Conservation (phyloP, 202 grass and related monocot species). For the Elaeis oleifera region DNA sequence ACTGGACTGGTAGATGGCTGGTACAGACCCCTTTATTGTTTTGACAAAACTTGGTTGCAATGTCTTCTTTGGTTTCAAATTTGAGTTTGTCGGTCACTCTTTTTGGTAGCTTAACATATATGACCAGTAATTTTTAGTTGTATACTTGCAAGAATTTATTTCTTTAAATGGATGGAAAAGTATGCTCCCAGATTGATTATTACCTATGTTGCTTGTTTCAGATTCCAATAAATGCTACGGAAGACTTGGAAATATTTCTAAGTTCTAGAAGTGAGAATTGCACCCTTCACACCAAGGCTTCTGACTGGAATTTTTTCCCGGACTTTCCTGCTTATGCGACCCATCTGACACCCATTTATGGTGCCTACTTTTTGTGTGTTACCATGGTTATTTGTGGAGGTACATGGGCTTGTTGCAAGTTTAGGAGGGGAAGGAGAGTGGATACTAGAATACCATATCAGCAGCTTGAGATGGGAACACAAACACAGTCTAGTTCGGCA, state of each 20-base stretch:
- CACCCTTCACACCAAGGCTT: slow-evolving; percentile 19
- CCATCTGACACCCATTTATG: slow-evolving; percentile 67
- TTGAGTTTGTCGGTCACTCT: no score
- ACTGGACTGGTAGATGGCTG: no score
- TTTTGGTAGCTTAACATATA: no score
- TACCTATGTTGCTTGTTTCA: slow-evolving; percentile 10
- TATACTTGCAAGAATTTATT: no score
- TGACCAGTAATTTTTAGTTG: no score
- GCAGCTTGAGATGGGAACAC: slow-evolving; percentile 83
- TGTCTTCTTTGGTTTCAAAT: no score
- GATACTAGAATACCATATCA: slow-evolving; percentile 40
- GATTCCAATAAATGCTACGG: slow-evolving; percentile 28
- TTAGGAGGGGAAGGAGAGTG: slow-evolving; percentile 30
- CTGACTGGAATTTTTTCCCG: slow-evolving; percentile 45
- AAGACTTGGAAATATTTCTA: slow-evolving; percentile 39
- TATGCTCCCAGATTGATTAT: no score
- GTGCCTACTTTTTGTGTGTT: slow-evolving; percentile 48
- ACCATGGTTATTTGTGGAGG: slow-evolving; percentile 44
- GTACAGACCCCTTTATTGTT: no score
- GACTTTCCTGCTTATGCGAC: slow-evolving; percentile 44
- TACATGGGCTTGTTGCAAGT: slow-evolving; percentile 68
- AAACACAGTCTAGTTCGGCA: slow-evolving; percentile 26
- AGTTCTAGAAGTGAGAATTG: slow-evolving; percentile 33
- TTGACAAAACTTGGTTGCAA: no score
- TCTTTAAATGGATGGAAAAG: no score